Base-by-base conservation (phyloP, 2,329 filamentous ascomycete species). In the Fusarium lyarnte region DNA sequence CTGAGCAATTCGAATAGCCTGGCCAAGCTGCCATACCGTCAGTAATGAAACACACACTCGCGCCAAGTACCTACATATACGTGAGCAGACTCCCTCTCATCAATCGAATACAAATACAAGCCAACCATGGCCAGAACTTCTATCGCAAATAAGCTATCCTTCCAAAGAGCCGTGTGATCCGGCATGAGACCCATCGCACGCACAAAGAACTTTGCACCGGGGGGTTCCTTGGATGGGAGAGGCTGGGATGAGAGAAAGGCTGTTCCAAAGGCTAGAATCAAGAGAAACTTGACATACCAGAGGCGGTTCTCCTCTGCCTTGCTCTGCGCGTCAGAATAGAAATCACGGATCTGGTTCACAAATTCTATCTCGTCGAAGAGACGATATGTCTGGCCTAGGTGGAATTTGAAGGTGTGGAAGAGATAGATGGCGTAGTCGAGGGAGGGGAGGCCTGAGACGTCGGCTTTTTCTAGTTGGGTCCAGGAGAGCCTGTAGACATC, bases 281-380 rank as follows among this genome's bases (percentile, higher is more conserved):
- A 75, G 8, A 88, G 78, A 57, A 85, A 86, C 63, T 88, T 85
- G 51, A 86, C 81, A 72, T 85, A 86, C 86, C 86, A 87, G 27
- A 88, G 69, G 31, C 58, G 62, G 16, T 60, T 70, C 23, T 73
- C 67, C 13, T 60, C 46, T 19, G 74, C 76, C 29, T 70, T 78
- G 25, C 27, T 45, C n/a, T 66, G 46, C 2, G 75, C 66, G 12
- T 77, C 64, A 8, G 66, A 69, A 36, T 78, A 77, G 14, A 77
- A 77, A 1, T 75, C 70, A 5, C 74, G 71, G 5, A 81, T 71
- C 42, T 80, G 69, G 5, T 65, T 71, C 1, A 73, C 62, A 36
- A 83, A 82, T 4, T 64, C 64, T 0, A 73, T 72, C 46, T 82
- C 81, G 33, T 82, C 78, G 25, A 83, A 79, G 2, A 83, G 75